Evolutionary conservation across 768 basidiomycete genomes (phyloP).

Genomic region (Paxillus involutus): DNA sequence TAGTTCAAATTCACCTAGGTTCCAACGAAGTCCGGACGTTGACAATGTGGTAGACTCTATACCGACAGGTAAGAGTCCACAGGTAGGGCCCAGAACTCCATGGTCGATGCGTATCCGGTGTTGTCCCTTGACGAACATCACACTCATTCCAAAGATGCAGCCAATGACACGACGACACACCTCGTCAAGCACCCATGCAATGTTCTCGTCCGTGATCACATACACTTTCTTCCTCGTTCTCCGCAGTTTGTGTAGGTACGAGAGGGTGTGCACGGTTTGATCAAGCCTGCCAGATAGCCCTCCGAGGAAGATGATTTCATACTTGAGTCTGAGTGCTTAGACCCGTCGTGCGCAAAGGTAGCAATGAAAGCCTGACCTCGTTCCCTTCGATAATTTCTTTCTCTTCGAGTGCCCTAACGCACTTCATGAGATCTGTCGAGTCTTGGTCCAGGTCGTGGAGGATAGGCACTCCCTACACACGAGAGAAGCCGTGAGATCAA

Average conservation of each 20-base stretch:
- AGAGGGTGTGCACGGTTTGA: constrained; percentile 90
- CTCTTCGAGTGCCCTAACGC: constrained; percentile 60
- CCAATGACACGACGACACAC: constrained; percentile 40
- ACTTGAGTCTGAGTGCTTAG: constrained; percentile 34
- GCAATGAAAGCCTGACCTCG: constrained; percentile 30
- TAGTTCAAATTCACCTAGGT: constrained; percentile 58
- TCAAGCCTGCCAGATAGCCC: constrained; percentile 91
- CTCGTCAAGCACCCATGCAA: constrained; percentile 84
- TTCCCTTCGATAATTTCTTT: constrained; percentile 46
- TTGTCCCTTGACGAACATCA: constrained; percentile 58
- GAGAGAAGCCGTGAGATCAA: not conserved
- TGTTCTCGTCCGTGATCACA: constrained; percentile 85
- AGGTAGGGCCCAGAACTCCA: constrained; percentile 75
- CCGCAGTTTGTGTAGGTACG: constrained; percentile 80
- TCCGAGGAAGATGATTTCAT: constrained; percentile 78
- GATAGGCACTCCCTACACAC: constrained; percentile 62
- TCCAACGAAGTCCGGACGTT: constrained; percentile 87
- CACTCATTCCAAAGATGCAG: not conserved
- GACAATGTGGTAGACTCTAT: constrained; percentile 73
- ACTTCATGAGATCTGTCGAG: constrained; percentile 97
- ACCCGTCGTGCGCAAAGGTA: not conserved
- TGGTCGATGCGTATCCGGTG: constrained; percentile 81
- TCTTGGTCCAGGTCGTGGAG: constrained; percentile 70
- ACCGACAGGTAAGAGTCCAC: constrained; percentile 93
- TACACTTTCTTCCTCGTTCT: constrained; percentile 58